A percentile compares a stretch with the other conserved stretches of the same genome.
These are phyloP conservation scores for Allium sativum DNA, from an alignment of 106 monocot species.

Conservation along the genomic window DNA sequence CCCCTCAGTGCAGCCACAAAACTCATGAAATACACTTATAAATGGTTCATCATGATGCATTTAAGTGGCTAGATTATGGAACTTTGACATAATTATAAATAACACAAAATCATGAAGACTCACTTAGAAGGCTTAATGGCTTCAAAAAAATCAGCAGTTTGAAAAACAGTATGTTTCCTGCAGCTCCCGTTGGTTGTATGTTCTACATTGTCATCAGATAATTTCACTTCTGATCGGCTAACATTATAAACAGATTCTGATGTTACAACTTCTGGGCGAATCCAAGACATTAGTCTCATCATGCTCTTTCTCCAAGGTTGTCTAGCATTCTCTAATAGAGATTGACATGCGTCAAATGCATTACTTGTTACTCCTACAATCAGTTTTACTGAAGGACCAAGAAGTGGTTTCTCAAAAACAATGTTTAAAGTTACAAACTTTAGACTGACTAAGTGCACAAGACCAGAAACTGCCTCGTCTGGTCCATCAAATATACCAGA, in stretches of 20 bases:
- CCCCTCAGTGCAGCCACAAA: too few relatives aligned
- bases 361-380: slow-evolving; percentile 61
- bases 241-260: slow-evolving; percentile 62
- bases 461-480: slow-evolving; percentile 64
- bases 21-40: too few relatives aligned
- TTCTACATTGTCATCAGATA: background rate
- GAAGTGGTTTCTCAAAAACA: slow-evolving; percentile 16
- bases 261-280: slow-evolving; percentile 72
- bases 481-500: slow-evolving; percentile 87
- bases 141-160: slow-evolving; percentile 68
- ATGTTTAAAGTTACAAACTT: slow-evolving; percentile 50
- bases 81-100: background rate
- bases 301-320: slow-evolving; percentile 89
- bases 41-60: too few relatives aligned
- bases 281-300: slow-evolving; percentile 79
- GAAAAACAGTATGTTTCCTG: slow-evolving; percentile 40
- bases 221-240: slow-evolving; percentile 9
- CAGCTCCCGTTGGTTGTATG: slow-evolving; percentile 12
- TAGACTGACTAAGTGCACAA: slow-evolving; percentile 65
- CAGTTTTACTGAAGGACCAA: slow-evolving; percentile 35
- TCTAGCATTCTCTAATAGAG: slow-evolving; percentile 54
- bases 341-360: slow-evolving; percentile 58
- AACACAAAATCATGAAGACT: background rate
- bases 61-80: too few relatives aligned
- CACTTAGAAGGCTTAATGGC: slow-evolving; percentile 90